phyloP scores from a whole-genome alignment of 768 basidiomycete genomes.

The Tylopilus subfusipes region DNA sequence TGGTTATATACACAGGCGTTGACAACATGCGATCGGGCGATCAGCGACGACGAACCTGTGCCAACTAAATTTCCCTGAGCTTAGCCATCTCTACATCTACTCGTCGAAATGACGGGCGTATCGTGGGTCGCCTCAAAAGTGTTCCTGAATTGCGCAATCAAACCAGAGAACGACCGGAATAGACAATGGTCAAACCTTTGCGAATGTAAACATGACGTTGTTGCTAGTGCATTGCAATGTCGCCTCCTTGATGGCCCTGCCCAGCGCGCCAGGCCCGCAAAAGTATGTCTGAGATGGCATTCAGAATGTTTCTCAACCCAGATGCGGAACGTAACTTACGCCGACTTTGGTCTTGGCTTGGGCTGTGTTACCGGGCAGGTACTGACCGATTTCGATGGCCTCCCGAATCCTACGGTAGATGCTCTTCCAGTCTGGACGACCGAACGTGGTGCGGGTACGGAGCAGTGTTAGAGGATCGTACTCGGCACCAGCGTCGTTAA shows the following conservation, averaged over 20 bases:
- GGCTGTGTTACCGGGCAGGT: conserved; percentile 73
- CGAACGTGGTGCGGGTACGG: conserved; percentile 85
- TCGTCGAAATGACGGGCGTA: not conserved
- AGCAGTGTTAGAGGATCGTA: conserved; percentile 89
- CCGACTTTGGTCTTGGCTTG: conserved; percentile 83
- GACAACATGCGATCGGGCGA: not conserved
- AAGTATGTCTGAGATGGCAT: conserved; percentile 65
- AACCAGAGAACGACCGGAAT: not conserved
- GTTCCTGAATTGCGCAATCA: conserved; percentile 11
- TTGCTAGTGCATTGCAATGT: conserved; percentile 51
- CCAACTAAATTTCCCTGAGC: not conserved
- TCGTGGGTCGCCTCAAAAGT: conserved; percentile 8
- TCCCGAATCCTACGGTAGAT: conserved; percentile 74
- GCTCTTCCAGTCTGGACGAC: conserved; percentile 84
- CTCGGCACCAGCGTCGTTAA: conserved; percentile 81
- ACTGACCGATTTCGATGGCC: conserved; percentile 79
- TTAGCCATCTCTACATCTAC: not conserved
- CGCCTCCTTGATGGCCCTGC: conserved; percentile 73
- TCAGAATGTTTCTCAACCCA: not conserved
- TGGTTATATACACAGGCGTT: not conserved
- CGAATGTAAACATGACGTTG: conserved; percentile 71
- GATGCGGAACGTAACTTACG: conserved; percentile 42
- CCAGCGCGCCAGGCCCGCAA: conserved; percentile 77
- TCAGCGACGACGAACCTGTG: not conserved
- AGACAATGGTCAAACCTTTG: conserved; percentile 56